phyloP scores from a whole-genome alignment of 2,329 filamentous ascomycete genomes.

The Nothophoma quercina region DNA sequence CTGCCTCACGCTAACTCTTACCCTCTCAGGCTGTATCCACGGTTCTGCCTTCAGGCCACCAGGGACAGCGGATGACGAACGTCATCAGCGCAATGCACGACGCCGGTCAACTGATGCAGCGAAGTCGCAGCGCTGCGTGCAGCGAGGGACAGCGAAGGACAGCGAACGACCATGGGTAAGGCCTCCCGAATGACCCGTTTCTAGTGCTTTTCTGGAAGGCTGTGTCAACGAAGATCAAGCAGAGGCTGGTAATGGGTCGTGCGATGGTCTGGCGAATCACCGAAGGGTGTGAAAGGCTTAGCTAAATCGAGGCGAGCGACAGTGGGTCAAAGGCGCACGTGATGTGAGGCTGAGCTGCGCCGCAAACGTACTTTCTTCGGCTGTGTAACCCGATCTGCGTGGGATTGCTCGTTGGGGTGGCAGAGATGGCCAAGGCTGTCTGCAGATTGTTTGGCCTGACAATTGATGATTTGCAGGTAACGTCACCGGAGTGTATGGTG shows the following conservation, averaged over 20 bases:
- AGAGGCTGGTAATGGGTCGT: neutral
- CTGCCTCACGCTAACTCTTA: constrained; percentile 6
- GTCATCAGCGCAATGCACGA: neutral
- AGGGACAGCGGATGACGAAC: neutral
- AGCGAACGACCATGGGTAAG: neutral
- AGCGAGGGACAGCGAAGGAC: neutral
- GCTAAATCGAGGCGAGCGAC: neutral
- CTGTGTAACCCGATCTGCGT: neutral
- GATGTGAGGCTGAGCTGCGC: constrained; percentile 16
- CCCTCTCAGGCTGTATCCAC: too few relatives aligned
- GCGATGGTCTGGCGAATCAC: neutral
- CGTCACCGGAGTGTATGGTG: too few relatives aligned
- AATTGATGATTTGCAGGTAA: neutral
- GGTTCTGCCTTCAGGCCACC: too few relatives aligned
- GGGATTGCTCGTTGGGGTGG: neutral
- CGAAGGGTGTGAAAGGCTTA: neutral
- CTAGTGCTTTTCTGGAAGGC: constrained; percentile 14
- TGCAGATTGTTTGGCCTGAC: neutral
- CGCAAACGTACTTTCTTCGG: neutral
- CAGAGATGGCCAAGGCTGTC: neutral
- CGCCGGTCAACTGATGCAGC: too few relatives aligned
- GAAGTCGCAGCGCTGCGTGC: too few relatives aligned
- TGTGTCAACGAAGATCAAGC: neutral
- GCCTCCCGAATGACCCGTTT: neutral
- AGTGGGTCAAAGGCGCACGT: neutral